Evolutionary conservation across 225 moss, liverwort and hornwort genomes (phyloP).

Genomic region (Bryum argenteum): DNA sequence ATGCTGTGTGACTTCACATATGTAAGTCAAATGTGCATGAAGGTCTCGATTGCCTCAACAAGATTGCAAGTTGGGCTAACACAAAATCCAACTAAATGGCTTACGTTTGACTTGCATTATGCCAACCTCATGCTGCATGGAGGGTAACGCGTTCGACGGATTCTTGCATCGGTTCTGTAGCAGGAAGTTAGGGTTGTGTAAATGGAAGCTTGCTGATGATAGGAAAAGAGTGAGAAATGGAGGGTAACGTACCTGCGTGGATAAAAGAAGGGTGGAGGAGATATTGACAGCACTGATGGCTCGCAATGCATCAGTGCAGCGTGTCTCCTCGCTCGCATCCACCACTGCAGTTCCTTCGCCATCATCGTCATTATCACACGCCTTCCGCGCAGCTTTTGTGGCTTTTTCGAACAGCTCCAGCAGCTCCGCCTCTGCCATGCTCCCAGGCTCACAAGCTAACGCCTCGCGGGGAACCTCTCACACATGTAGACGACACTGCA

Average conservation of each 20-base stretch:
- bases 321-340: slow-evolving; percentile 56
- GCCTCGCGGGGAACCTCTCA: too few species aligned
- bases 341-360: slow-evolving; percentile 19
- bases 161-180: not conserved
- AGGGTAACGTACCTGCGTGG: slow-evolving; percentile 62
- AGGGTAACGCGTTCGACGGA: not conserved
- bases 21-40: too few species aligned
- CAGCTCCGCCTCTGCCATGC: slow-evolving; percentile 51
- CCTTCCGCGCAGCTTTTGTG: slow-evolving; percentile 69
- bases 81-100: too few species aligned
- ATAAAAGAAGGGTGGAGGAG: slow-evolving; percentile 73
- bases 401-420: slow-evolving; percentile 82
- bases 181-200: too few species aligned
- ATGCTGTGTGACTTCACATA: too few species aligned
- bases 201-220: not conserved
- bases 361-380: slow-evolving; percentile 33
- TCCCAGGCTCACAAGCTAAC: not conserved
- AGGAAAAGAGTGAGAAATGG: not conserved
- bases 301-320: slow-evolving; percentile 77
- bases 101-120: too few species aligned
- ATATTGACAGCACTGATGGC: slow-evolving; percentile 61
- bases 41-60: too few species aligned
- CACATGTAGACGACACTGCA: not conserved
- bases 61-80: too few species aligned
- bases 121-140: too few species aligned